Conservation (phyloP, 2,329 filamentous ascomycete species). For the Colletotrichum magnum region DNA sequence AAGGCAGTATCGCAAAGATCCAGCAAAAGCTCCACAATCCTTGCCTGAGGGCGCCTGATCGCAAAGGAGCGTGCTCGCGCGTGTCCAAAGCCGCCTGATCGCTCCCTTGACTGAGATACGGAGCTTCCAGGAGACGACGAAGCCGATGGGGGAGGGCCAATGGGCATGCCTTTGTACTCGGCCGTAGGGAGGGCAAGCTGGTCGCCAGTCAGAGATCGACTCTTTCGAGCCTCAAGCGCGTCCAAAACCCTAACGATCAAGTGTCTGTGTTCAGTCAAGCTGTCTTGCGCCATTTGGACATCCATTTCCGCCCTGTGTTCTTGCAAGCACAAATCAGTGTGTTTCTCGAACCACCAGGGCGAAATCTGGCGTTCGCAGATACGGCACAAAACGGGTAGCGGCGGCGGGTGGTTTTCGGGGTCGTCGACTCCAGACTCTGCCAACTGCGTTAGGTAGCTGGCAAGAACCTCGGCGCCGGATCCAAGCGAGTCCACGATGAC, state of each 20-base stretch:
- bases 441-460: conserved; percentile 90
- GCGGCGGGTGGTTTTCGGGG: conserved; percentile 82
- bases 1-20: conserved; percentile 96
- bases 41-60: conserved; percentile 87
- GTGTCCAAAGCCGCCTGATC: conserved; percentile 84
- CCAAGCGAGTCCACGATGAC: conserved; percentile 94
- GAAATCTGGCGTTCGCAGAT: conserved; percentile 98
- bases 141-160: conserved; percentile 81
- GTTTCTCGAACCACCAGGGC: conserved; percentile 99
- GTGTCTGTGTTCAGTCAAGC: conserved; percentile 91
- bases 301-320: conserved; percentile 98
- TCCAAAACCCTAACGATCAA: conserved; percentile 96
- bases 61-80: conserved; percentile 89
- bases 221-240: conserved; percentile 84
- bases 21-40: conserved; percentile 94
- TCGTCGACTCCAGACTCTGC: conserved; percentile 87
- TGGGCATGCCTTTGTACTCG: conserved; percentile 90
- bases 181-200: conserved; percentile 68
- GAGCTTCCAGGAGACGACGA: conserved; percentile 82
- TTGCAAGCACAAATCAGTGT: conserved; percentile 94
- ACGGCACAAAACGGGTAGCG: conserved; percentile 89
- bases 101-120: conserved; percentile 78
- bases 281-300: conserved; percentile 95
- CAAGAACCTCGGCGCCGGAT: conserved; percentile 93
- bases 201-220: conserved; percentile 72